Percentiles rank a stretch among this genome's conserved stretches.
Evolutionary conservation across 1,284 basidiomycete genomes (phyloP).

Genomic region (Trichosporon asahii): DNA sequence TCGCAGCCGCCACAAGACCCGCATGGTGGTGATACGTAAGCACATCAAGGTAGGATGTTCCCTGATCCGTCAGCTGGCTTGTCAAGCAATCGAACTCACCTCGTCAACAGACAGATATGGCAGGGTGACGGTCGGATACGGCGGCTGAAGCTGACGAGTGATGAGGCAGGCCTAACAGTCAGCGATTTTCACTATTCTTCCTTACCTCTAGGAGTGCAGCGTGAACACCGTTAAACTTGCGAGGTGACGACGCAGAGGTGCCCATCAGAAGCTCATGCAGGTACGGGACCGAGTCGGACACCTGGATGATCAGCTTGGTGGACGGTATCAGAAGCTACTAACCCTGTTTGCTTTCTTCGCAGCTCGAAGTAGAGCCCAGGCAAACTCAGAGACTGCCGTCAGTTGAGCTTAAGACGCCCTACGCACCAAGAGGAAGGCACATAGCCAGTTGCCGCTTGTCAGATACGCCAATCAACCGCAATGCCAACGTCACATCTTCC

Average conservation of each 20-base stretch:
- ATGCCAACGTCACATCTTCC: neutral
- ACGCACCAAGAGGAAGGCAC: conserved; percentile 9
- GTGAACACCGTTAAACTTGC: conserved; percentile 33
- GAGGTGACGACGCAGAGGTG: neutral
- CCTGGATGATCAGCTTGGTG: conserved; percentile 4
- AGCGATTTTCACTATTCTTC: conserved; percentile 19
- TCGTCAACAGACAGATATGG: conserved; percentile 28
- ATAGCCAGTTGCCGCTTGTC: conserved; percentile 1
- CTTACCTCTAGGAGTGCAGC: conserved; percentile 42
- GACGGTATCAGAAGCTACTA: neutral
- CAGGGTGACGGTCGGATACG: neutral
- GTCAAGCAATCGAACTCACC: conserved; percentile 18
- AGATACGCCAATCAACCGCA: neutral
- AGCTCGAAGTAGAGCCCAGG: conserved; percentile 35
- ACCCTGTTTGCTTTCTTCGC: conserved; percentile 34
- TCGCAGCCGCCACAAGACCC: conserved; percentile 35
- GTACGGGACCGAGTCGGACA: conserved; percentile 17
- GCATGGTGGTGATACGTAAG: conserved; percentile 47
- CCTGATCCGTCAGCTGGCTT: conserved; percentile 3
- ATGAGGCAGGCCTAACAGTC: conserved; percentile 22
- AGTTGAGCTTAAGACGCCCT: neutral
- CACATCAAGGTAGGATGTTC: conserved; percentile 38
- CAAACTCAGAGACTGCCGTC: conserved; percentile 31
- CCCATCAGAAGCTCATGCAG: conserved; percentile 25
- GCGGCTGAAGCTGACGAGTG: conserved; percentile 11